Base-by-base conservation (phyloP, 176 grass and related monocot genomes). In the Bromus sterilis region DNA sequence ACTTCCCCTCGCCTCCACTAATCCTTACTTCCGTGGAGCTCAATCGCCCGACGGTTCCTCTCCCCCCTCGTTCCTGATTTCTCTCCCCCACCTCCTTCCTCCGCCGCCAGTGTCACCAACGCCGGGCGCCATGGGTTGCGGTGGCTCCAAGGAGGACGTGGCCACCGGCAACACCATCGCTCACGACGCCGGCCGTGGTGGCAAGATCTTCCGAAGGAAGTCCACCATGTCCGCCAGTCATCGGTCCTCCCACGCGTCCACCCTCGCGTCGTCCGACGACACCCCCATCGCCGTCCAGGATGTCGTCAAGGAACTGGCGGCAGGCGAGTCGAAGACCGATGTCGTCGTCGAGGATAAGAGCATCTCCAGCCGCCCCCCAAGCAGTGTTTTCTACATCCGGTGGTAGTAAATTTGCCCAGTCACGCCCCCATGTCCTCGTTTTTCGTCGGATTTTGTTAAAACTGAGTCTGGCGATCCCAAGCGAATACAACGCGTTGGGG, bases 101-200 rank as follows among this genome's bases (percentile, higher is more conserved):
- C 83, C 41, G 34, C 25, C 74, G 62, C 4, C 80, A 32, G 42
- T 64, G 65, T 64, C 73, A 65, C 31, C 74, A 79, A 66, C 76
- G 76, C 76, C 80, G 35, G 68, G 40, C 25, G 71, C 78, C 41
- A 97, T 97, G 92, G 95, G 95, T 87, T 98, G 95, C 75, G 83
- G 95, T 72, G 90, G 86, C 65, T 98, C 95, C 2, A 98, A 98
- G 49, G 85, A 92, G 26, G 91, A 86, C 14, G 95, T 94, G 80
- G 95, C 92, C 88, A 89, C 92, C 65, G 83, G 86, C 64, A 94
- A 94, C 87, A 90, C 87, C 35, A 75, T 33, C 64, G 48, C 25
- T 42, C 26, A 28, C 67, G 69, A 25, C 69, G 41, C 40, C 66
- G 37, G 66, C n/a, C 36, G 9, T n/a, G 49, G 46, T 60, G 5